Evolutionary conservation across 2,329 filamentous ascomycete species (phyloP), one percentile per base, ranked within the genome.

Genomic region (Nothopassalora personata): DNA sequence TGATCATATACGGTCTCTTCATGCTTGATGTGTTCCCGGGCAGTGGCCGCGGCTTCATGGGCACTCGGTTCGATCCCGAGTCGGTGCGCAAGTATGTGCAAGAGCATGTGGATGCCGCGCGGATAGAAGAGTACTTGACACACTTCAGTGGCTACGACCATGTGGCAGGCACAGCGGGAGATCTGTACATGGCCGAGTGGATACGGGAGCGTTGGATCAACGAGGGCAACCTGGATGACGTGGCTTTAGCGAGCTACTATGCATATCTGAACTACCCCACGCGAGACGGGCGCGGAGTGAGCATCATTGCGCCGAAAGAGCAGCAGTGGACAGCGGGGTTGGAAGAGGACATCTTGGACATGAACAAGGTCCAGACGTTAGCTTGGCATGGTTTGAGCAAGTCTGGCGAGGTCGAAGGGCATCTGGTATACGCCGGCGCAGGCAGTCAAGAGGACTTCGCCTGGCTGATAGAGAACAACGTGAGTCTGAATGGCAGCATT

Each of bases 201-300:
- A 85, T 97, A 56, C 83, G 92, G 73, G 86, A 85, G 68, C 83
- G 88, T 72, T 96, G 97, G 74, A 81, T 81, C 53, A 86, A 87
- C 49, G 83, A 84, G 4, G 69, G 66, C 1, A 62, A 60, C 23
- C 80, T 99, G 70, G 91, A 96, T 67, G 80, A 87, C 58, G 86
- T 96, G 28, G 77, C 80, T 53, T 81, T 91, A 68, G 88, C 96
- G 68, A 84, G 91, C 63, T 80, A 75, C 61, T 73, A 72, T 67
- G 92, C 95, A 15, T 97, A 97, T 72, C 78, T 97, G 69, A 97
- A 97, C 74, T 99, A 96, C 72, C 91, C 94, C 0, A 88, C 81
- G 63, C 77, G 82, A 30, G 87, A 84, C 60, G 94, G 93, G n/a
- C 83, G 94, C 53, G 83, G 86, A 59, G 87, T 99, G 43, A 86